Percentiles rank a stretch among this genome's conserved stretches.
These are phyloP conservation scores for Galium porrigens DNA, from an alignment of 305 asterid genomes.

Conservation along the genomic window DNA sequence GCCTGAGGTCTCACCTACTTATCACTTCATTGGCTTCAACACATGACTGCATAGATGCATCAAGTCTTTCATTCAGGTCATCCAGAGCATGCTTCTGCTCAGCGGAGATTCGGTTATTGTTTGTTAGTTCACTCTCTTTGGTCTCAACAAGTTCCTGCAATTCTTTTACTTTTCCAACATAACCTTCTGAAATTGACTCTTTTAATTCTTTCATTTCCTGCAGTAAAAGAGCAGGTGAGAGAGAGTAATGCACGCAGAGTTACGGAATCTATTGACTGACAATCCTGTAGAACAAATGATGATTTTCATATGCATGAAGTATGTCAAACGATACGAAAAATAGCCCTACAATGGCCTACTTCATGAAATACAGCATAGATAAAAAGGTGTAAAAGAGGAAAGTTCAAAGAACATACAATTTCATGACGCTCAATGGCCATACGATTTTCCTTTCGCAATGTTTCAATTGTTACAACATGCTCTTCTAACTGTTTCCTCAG, in stretches of 20 bases:
- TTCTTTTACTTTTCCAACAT: conserved; percentile 44
- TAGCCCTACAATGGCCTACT: background rate
- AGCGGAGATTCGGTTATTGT: conserved; percentile 40
- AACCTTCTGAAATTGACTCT: conserved; percentile 62
- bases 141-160: conserved; percentile 45
- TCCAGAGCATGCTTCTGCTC: conserved; percentile 68
- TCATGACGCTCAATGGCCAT: conserved; percentile 52
- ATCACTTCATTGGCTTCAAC: conserved; percentile 85
- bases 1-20: conserved; percentile 40
- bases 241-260: background rate
- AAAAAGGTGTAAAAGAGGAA: conserved; percentile 9
- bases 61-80: conserved; percentile 61
- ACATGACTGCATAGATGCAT: conserved; percentile 62
- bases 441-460: conserved; percentile 51
- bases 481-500: conserved; percentile 75
- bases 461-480: conserved; percentile 53
- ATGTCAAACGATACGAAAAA: background rate
- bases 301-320: background rate
- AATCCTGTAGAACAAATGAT: background rate
- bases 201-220: conserved; percentile 62
- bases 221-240: conserved; percentile 11
- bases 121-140: conserved; percentile 52
- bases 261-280: background rate
- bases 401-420: conserved; percentile 36
- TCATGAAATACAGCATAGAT: background rate